Evolutionary conservation across 2,329 filamentous ascomycete genomes (phyloP).

Genomic region (Tolypocladium nubicola): DNA sequence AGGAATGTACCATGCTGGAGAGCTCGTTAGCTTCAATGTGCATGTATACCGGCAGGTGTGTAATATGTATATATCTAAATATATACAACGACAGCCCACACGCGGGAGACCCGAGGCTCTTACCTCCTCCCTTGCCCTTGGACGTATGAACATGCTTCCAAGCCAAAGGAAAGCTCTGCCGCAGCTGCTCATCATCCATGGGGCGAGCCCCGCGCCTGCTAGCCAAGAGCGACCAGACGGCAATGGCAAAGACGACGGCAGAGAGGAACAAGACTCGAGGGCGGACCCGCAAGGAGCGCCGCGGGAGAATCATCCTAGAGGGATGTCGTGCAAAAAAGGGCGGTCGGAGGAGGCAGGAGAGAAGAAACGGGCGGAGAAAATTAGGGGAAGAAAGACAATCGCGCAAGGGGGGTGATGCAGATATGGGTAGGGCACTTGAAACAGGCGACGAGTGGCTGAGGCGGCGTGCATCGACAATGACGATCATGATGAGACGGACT

Average conservation of each 20-base stretch:
- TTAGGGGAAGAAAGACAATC: background rate
- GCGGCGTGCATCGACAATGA: background rate
- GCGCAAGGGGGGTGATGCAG: background rate
- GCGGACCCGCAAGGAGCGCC: background rate
- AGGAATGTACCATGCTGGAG: background rate
- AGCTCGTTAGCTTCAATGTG: background rate
- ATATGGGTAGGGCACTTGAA: background rate
- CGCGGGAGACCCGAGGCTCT: background rate
- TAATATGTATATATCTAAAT: background rate
- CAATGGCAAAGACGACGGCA: background rate
- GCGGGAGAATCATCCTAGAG: background rate
- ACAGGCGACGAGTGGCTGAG: background rate
- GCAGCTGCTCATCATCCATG: background rate
- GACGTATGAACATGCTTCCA: background rate
- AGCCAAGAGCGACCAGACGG: background rate
- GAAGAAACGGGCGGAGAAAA: background rate
- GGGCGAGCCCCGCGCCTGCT: background rate
- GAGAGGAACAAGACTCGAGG: background rate
- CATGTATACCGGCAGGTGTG: background rate
- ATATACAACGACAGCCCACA: background rate
- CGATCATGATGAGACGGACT: background rate
- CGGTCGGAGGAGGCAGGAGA: background rate
- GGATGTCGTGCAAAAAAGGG: background rate
- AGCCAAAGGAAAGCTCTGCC: background rate
- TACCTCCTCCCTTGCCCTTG: background rate